A percentile compares a stretch with the other conserved stretches of the same genome.
Evolutionary conservation across 192 early-diverging fungal species (phyloP).

Genomic region (Coemansia sp.): DNA sequence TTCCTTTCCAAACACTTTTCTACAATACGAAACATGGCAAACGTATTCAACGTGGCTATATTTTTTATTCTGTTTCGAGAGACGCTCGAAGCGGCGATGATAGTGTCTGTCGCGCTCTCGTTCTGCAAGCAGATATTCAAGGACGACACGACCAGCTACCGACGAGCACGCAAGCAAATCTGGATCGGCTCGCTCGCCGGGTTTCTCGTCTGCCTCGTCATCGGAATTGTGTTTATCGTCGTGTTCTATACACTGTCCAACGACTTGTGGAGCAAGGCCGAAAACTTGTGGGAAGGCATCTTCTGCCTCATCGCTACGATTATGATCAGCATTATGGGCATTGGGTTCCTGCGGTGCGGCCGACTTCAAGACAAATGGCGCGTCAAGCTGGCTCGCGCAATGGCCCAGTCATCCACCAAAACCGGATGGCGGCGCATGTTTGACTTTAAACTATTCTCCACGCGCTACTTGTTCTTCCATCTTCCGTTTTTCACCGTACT

Average conservation of each 20-base stretch:
- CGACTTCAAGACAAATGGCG: constrained; percentile 80
- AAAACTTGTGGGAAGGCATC: constrained; percentile 81
- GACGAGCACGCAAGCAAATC: constrained; percentile 64
- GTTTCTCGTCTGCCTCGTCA: constrained; percentile 64
- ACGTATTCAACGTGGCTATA: constrained; percentile 65
- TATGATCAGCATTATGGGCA: constrained; percentile 77
- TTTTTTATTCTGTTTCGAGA: constrained; percentile 82
- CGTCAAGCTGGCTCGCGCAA: constrained; percentile 56
- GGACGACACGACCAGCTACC: constrained; percentile 48
- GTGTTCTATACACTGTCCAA: constrained; percentile 65
- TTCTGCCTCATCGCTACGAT: constrained; percentile 76
- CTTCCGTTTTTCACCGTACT: constrained; percentile 84
- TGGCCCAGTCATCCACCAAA: constrained; percentile 42
- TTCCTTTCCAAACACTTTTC: neutral
- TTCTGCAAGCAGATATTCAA: constrained; percentile 71
- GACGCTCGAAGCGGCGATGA: constrained; percentile 82
- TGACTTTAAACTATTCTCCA: constrained; percentile 45
- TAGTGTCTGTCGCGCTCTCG: constrained; percentile 82
- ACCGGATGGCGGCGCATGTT: constrained; percentile 34
- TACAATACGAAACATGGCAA: constrained; percentile 27
- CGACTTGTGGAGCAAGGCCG: constrained; percentile 63
- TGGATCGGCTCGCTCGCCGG: constrained; percentile 75
- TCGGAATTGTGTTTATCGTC: constrained; percentile 76
- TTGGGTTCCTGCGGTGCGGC: constrained; percentile 76
- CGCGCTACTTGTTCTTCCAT: constrained; percentile 72